Evolutionary conservation across 2,329 filamentous ascomycete genomes (phyloP), one percentile per base, ranked within the genome.

Genomic region (Fusarium siculi): DNA sequence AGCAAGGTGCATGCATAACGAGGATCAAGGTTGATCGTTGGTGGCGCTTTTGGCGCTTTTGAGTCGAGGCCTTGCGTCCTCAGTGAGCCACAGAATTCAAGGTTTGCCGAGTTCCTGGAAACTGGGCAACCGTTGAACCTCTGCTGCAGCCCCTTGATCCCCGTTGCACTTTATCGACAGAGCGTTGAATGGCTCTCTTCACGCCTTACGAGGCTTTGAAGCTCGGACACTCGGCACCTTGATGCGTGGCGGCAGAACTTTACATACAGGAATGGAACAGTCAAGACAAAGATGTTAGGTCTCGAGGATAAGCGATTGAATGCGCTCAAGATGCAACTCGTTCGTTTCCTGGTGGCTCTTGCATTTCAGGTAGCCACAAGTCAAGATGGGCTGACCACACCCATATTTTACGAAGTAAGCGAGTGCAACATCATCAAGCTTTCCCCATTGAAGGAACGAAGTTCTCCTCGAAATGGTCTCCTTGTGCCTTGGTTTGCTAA

Each of bases 281-380:
- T 28, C 39, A 54, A 55, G 37, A 50, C 30, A 36, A 39, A 21
- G n/a, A 42, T 37, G 12, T 30, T n/a, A 23, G 21, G 23, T 25
- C 42, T 28, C 19, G 21, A 52, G 55, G 37, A 21, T 9, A 46
- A 43, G 52, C 43, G 4, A 46, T 23, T 23, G 21, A 47, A 40
- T 21, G 37, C 10, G 23, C 37, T 28, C 36, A 49, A 40, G 30
- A 52, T 43, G 28, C 49, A 44, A 34, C 25, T 47, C 5, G 30
- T 32, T 47, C 32, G 19, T 58, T 47, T 34, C 39, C 14, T 47
- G 36, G 57, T 55, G 40, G 56, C 52, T 60, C 66, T 46, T 53
- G 42, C 62, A 71, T 67, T 53, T 74, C 72, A 73, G 67, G 58
- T 74, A 60, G 64, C 72, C 71, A 72, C 68, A 59, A 59, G 42